These are phyloP conservation scores for Pythium monospermum DNA, from an alignment of 352 stramenopile genomes.

Conservation along the genomic window DNA sequence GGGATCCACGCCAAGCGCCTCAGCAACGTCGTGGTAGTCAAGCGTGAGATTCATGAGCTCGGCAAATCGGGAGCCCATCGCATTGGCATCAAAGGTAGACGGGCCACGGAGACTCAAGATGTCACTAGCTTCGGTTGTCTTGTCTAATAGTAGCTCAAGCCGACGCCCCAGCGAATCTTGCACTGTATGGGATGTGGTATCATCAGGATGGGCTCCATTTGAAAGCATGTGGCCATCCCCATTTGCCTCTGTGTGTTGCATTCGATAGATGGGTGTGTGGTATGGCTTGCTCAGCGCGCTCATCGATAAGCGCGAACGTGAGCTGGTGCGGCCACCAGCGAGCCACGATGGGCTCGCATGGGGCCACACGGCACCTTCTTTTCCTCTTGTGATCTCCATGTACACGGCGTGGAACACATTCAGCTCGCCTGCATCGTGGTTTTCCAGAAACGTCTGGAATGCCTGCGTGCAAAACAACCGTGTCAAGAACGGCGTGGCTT, in stretches of 20 bases:
- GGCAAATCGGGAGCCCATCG: slow-evolving; percentile 14
- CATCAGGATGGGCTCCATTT: no score
- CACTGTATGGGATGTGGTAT: slow-evolving; percentile 7
- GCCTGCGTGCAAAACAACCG: slow-evolving; percentile 67
- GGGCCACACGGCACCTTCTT: slow-evolving; percentile 24
- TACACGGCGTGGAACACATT: slow-evolving; percentile 80
- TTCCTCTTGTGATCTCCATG: slow-evolving; percentile 46
- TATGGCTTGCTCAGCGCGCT: not conserved
- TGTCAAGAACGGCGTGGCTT: slow-evolving; percentile 64
- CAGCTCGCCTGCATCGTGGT: slow-evolving; percentile 58
- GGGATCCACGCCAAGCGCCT: slow-evolving; percentile 16
- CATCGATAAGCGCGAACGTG: not conserved
- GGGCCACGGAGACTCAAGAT: slow-evolving; percentile 5
- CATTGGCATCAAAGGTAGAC: slow-evolving; percentile 1
- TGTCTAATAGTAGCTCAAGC: slow-evolving; percentile 17
- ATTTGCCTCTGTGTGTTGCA: no score
- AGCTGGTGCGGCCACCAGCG: slow-evolving; percentile 32
- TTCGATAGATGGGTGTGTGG: not conserved
- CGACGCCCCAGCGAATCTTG: slow-evolving; percentile 1
- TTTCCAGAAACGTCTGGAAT: slow-evolving; percentile 81
- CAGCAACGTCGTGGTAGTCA: slow-evolving; percentile 18
- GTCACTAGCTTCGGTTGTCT: slow-evolving; percentile 9
- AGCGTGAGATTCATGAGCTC: slow-evolving; percentile 22
- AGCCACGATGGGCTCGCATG: slow-evolving; percentile 19
- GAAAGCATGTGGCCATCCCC: no score